Conservation (phyloP, 768 basidiomycete genomes). For the Tulasnella sp. region DNA sequence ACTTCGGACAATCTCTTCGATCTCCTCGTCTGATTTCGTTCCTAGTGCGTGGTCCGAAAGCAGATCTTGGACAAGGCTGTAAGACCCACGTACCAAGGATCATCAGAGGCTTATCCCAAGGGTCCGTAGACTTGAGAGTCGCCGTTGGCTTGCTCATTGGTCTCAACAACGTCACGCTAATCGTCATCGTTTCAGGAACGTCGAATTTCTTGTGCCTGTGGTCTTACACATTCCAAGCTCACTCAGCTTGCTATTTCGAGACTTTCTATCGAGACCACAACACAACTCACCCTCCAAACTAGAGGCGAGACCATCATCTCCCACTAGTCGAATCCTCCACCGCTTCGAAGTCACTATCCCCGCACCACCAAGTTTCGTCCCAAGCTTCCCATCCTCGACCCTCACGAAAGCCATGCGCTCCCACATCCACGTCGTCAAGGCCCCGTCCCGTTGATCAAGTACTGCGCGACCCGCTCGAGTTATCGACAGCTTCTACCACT, state of each 20-base stretch:
- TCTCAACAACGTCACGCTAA: too few relatives aligned
- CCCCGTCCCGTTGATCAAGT: neutral
- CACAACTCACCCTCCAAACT: too few relatives aligned
- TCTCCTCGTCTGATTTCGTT: conserved; percentile 29
- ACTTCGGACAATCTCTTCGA: conserved; percentile 32
- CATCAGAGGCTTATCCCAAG: too few relatives aligned
- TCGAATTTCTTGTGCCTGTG: too few relatives aligned
- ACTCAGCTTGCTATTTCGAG: neutral
- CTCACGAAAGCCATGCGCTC: conserved; percentile 2
- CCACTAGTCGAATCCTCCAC: conserved; percentile 16
- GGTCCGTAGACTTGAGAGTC: too few relatives aligned
- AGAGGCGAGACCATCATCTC: conserved; percentile 17
- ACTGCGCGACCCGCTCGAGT: neutral
- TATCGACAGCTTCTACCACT: neutral
- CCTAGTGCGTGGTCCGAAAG: conserved; percentile 38
- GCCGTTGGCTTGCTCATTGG: too few relatives aligned
- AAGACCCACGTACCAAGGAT: too few relatives aligned
- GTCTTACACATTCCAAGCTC: neutral
- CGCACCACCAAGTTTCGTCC: neutral
- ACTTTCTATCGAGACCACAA: neutral
- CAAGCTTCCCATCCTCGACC: neutral
- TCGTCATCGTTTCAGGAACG: too few relatives aligned
- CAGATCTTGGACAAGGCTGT: conserved; percentile 30
- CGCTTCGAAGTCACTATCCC: neutral
- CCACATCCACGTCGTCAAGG: conserved; percentile 3